Evolutionary conservation across 2,329 filamentous ascomycete species (phyloP).

Genomic region (Decorospora gaudefroyi): DNA sequence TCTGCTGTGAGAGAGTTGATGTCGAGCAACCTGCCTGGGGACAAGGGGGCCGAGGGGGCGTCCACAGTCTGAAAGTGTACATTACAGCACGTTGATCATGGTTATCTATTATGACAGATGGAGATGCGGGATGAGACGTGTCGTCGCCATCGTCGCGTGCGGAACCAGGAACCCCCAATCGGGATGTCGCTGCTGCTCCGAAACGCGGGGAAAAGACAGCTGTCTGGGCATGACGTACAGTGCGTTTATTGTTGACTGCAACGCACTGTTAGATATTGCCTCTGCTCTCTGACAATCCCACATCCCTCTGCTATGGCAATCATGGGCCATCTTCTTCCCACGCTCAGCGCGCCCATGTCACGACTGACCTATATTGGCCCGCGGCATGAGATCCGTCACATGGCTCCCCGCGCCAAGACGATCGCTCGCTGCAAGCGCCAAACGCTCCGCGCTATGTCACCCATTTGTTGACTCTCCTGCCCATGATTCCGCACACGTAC

Average conservation of each 20-base stretch:
- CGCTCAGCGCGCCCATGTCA: conserved; percentile 10
- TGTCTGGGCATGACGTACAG: conserved; percentile 14
- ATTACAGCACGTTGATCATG: no score
- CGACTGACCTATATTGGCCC: conserved; percentile 20
- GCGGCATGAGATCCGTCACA: conserved; percentile 34
- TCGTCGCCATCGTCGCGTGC: conserved; percentile 3
- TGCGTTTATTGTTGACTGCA: conserved; percentile 9
- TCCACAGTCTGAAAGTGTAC: no score
- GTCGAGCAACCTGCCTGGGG: no score
- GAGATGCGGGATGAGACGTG: not conserved
- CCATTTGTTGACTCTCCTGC: conserved; percentile 18
- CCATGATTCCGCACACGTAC: conserved; percentile 1
- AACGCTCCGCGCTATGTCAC: conserved; percentile 29
- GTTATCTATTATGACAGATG: conserved; percentile 1
- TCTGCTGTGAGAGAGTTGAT: no score
- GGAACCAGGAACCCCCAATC: not conserved
- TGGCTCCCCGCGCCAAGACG: conserved; percentile 35
- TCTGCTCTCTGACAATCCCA: conserved; percentile 5
- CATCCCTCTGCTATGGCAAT: conserved; percentile 16
- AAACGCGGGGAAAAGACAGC: conserved; percentile 11
- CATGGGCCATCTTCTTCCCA: conserved; percentile 14
- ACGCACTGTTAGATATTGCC: conserved; percentile 7
- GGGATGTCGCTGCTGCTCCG: conserved; percentile 4
- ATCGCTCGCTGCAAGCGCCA: conserved; percentile 36
- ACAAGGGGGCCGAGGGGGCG: no score